Evolutionary conservation across 495 filamentous ascomycete genomes (phyloP).

Genomic region (Astrothelium subdiscretum): DNA sequence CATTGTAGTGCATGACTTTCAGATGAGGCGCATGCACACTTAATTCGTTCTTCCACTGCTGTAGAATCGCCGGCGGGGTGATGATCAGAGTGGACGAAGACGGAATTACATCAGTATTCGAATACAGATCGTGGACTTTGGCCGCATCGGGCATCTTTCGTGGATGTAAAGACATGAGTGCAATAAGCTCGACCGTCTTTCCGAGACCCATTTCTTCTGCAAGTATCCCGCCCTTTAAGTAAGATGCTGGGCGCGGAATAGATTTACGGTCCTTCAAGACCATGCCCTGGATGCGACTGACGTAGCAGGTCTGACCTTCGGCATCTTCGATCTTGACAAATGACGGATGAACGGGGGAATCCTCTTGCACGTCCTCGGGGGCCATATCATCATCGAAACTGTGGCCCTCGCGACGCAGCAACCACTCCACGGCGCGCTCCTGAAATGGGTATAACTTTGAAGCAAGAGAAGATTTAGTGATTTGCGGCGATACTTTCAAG

Average conservation of each 20-base stretch:
- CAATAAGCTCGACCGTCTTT: constrained; percentile 84
- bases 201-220: constrained; percentile 96
- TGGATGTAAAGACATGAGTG: constrained; percentile 55
- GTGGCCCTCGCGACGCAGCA: constrained; percentile 49
- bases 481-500: constrained; percentile 26
- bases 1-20: constrained; percentile 35
- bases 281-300: constrained; percentile 55
- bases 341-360: background rate
- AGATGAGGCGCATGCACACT: constrained; percentile 52
- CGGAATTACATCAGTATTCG: constrained; percentile 28
- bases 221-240: constrained; percentile 51
- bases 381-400: constrained; percentile 15
- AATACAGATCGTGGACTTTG: constrained; percentile 20
- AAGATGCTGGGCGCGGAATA: constrained; percentile 30
- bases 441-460: constrained; percentile 60
- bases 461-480: constrained; percentile 33
- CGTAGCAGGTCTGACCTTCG: constrained; percentile 40
- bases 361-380: background rate
- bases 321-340: constrained; percentile 30
- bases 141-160: constrained; percentile 21
- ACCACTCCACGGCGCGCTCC: constrained; percentile 57
- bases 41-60: constrained; percentile 83
- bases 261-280: constrained; percentile 38
- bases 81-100: constrained; percentile 74
- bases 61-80: constrained; percentile 64